These are phyloP conservation scores for Verruconis gallopava DNA, from an alignment of 2,329 filamentous ascomycete species.

Conservation along the genomic window DNA sequence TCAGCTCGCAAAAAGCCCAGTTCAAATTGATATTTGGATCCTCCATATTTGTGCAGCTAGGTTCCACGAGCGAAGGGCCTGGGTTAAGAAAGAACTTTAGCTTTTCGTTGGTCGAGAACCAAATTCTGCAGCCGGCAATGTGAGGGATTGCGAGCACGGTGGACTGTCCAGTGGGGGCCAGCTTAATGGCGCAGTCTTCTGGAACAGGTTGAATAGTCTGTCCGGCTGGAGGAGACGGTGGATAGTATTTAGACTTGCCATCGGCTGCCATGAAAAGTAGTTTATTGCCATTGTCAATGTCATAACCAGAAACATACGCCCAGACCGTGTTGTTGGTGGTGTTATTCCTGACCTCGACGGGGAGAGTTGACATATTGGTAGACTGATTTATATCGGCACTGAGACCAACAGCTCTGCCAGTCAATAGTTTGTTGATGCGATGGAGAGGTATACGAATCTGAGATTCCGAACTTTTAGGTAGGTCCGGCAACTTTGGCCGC, in stretches of 20 bases:
- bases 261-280: conserved; percentile 53
- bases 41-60: conserved; percentile 52
- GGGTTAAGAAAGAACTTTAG: conserved; percentile 60
- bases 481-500: too few species aligned
- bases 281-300: conserved; percentile 46
- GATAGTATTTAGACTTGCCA: conserved; percentile 52
- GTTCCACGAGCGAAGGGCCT: conserved; percentile 60
- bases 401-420: too few species aligned
- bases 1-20: conserved; percentile 37
- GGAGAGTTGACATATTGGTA: conserved; percentile 37
- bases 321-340: conserved; percentile 48
- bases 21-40: conserved; percentile 33
- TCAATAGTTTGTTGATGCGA: too few species aligned
- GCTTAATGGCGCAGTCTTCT: conserved; percentile 47
- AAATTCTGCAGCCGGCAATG: conserved; percentile 58
- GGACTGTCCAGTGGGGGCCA: conserved; percentile 49
- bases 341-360: conserved; percentile 52
- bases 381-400: too few species aligned
- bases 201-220: conserved; percentile 24
- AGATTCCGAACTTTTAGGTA: too few species aligned
- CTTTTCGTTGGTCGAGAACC: conserved; percentile 49
- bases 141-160: conserved; percentile 53
- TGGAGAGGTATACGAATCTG: too few species aligned
- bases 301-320: conserved; percentile 60
- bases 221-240: conserved; percentile 39